Evolutionary conservation across 139 green algal genomes (phyloP).

Genomic region (Monoraphidium neglectum): DNA sequence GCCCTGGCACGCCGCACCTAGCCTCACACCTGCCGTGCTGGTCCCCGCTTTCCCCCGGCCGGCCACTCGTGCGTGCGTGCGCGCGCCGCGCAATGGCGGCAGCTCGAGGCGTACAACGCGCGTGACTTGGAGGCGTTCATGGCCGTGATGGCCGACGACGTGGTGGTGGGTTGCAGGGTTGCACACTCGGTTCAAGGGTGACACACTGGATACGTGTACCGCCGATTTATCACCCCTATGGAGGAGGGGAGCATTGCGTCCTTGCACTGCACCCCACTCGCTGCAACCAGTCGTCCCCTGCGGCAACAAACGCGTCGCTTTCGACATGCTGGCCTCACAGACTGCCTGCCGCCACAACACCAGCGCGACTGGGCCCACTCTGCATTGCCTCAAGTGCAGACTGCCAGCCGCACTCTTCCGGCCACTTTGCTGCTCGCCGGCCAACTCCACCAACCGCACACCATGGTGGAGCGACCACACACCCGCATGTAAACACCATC

Average conservation of each 20-base stretch:
- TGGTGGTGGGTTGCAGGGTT: background rate
- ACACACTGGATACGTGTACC: background rate
- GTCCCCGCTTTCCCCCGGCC: background rate
- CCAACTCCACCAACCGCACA: background rate
- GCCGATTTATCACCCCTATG: background rate
- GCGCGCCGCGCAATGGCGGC: background rate
- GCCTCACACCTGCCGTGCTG: background rate
- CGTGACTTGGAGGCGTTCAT: slow-evolving; percentile 25
- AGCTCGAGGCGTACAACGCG: slow-evolving; percentile 26
- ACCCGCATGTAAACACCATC: background rate
- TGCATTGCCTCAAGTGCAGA: no score
- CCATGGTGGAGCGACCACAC: background rate
- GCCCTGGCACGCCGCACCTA: no score
- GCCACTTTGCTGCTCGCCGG: no score
- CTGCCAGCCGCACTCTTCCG: no score
- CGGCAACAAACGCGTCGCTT: no score
- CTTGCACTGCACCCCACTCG: background rate
- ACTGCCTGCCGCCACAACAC: no score
- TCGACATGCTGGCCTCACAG: no score
- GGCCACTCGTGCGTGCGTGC: background rate
- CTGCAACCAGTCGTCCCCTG: no score
- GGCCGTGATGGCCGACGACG: slow-evolving; percentile 12
- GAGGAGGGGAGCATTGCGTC: no score
- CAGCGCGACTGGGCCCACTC: no score
- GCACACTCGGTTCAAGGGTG: background rate